Conservation (phyloP, 2,329 filamentous ascomycete species). For the Fusarium chlamydosporum region DNA sequence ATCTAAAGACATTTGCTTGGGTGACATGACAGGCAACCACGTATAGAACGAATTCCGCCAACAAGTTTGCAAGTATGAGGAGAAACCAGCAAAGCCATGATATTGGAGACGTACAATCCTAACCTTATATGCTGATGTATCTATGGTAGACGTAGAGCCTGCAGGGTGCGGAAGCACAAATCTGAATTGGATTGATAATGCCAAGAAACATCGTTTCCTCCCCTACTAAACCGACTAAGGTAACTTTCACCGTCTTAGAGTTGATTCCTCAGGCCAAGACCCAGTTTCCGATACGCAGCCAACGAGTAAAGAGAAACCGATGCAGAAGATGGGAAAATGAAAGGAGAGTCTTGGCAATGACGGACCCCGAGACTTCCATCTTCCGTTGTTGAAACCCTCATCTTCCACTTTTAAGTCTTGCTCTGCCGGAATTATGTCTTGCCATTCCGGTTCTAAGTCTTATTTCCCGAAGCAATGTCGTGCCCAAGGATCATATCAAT, state of each 20-base stretch:
- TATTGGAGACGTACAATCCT: background rate
- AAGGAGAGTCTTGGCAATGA: background rate
- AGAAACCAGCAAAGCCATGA: no score
- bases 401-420: background rate
- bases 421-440: slow-evolving; percentile 1
- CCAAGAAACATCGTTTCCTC: slow-evolving; percentile 13
- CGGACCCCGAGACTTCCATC: slow-evolving; percentile 15
- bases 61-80: no score
- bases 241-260: slow-evolving; percentile 10
- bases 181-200: background rate
- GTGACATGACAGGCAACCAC: background rate
- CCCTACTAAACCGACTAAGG: slow-evolving; percentile 21
- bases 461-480: slow-evolving; percentile 8
- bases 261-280: background rate
- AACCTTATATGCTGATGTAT: background rate
- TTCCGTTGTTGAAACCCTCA: background rate
- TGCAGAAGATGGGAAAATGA: background rate
- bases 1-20: background rate
- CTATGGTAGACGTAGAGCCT: background rate
- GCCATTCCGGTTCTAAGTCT: slow-evolving; percentile 15
- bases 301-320: background rate
- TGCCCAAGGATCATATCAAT: background rate
- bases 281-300: no score
- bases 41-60: no score
- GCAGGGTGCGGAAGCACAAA: background rate